Base-by-base conservation (phyloP, 225 moss, liverwort and hornwort genomes). In the Pseudoscleropodium purum region DNA sequence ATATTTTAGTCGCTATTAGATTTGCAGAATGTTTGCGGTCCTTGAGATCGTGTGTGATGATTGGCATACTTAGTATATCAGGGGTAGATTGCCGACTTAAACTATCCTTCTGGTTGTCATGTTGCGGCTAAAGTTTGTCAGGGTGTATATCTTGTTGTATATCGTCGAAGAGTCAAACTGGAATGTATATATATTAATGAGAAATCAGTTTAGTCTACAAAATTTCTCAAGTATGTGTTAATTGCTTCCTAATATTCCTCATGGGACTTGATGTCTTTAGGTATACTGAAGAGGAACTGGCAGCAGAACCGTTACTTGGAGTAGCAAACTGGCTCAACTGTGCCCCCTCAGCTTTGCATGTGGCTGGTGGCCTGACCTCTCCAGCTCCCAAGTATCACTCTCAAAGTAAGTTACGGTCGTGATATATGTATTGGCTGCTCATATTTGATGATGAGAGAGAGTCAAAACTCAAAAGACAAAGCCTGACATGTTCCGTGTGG, bases 271-370 rank as follows among this genome's bases (percentile, higher is more conserved):
- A 57, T 84, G 79, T 65, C 19, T 63, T 52, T 64, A 92, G 92
- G 85, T 92, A 62, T 64, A 91, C 91, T 41, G 92, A 92, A 85
- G 92, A 89, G 87, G 87, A 92, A 52, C 43, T 92, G 54, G 92
- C 92, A 24, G 91, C 90, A 39, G 92, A 92, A 37, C 92, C 92
- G 43, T 70, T 92, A 82, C 91, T 92, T 83, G 92, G 92, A 84
- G 87, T 92, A 34, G 92, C 92, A 69, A 89, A 91, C 62, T 92
- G 90, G 90, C 89, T 92, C 61, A 85, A 92, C 60, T 92, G 92
- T 85, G 79, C 91, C 10, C 92, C 92, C 68, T 75, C 92, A 10
- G 91, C 84, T 62, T 79, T 92, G 86, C 62, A 54, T 15, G 30
- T 10, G 64, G 49, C 89, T 72, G 85, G 80, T 70, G 85, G 85